These are phyloP conservation scores for Aspergillus carbonarius DNA, from an alignment of 2,329 filamentous ascomycete species.

Conservation along the genomic window DNA sequence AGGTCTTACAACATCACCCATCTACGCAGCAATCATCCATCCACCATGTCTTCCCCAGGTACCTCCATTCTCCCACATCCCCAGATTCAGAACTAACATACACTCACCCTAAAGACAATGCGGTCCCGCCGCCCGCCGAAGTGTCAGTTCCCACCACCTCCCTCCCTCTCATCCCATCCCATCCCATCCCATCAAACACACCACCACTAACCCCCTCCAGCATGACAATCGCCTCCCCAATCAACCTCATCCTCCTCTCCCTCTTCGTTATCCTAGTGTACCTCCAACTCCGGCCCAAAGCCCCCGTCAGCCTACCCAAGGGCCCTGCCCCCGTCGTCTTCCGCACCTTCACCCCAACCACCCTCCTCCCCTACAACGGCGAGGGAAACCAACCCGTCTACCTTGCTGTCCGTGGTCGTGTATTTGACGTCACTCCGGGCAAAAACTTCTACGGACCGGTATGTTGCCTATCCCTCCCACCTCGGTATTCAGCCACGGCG, in stretches of 20 bases:
- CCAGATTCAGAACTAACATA: conserved; percentile 12
- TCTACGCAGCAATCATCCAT: neutral
- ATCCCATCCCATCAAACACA: neutral
- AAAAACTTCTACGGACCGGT: conserved; percentile 90
- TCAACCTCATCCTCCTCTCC: conserved; percentile 61
- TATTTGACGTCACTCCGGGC: conserved; percentile 86
- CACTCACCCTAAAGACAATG: conserved; percentile 18
- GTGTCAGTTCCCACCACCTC: conserved; percentile 30
- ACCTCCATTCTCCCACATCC: neutral
- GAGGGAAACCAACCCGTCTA: conserved; percentile 72
- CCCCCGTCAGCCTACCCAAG: conserved; percentile 52
- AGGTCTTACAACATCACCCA: neutral
- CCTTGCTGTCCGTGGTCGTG: conserved; percentile 82
- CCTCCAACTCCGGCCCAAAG: conserved; percentile 57
- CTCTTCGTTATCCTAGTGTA: conserved; percentile 59
- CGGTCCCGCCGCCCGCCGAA: conserved; percentile 33
- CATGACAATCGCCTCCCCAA: conserved; percentile 56
- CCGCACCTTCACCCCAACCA: conserved; percentile 78
- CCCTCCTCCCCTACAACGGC: conserved; percentile 85
- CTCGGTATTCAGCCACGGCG: neutral
- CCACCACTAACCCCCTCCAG: conserved; percentile 34
- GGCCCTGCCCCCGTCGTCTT: conserved; percentile 72
- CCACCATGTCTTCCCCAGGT: conserved; percentile 22
- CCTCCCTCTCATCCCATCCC: neutral
- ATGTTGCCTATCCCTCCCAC: conserved; percentile 15